Conservation (phyloP, 441 rosid genomes). For the Gossypium schwendimanii region DNA sequence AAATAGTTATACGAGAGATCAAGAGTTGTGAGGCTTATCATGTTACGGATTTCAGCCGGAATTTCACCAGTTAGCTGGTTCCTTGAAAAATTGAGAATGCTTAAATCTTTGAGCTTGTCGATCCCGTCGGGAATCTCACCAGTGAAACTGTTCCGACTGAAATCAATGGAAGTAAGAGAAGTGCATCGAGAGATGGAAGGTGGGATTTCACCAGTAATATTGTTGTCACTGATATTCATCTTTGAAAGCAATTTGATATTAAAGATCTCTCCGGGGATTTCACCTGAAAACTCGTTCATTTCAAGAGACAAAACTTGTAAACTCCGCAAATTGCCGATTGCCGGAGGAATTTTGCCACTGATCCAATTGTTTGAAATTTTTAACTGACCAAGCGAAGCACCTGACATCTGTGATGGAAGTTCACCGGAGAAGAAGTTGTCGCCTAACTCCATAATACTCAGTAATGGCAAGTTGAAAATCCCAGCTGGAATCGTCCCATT, state of each 20-base stretch:
- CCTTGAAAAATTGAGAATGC: slow-evolving; percentile 54
- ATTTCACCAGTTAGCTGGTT: slow-evolving; percentile 62
- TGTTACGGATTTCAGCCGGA: slow-evolving; percentile 49
- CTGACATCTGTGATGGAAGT: slow-evolving; percentile 59
- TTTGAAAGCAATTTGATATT: slow-evolving; percentile 34
- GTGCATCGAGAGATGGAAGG: slow-evolving; percentile 33
- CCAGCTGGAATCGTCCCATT: slow-evolving; percentile 67
- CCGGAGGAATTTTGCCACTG: slow-evolving; percentile 55
- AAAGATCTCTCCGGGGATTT: slow-evolving; percentile 48
- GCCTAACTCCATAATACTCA: slow-evolving; percentile 40
- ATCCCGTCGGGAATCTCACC: slow-evolving; percentile 58
- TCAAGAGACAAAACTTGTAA: slow-evolving; percentile 43
- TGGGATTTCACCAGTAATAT: slow-evolving; percentile 52
- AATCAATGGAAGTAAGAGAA: slow-evolving; percentile 51
- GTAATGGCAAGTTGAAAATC: slow-evolving; percentile 42
- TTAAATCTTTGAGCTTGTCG: slow-evolving; percentile 31
- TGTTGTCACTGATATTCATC: slow-evolving; percentile 48
- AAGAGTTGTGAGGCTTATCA: slow-evolving; percentile 65
- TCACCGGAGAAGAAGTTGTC: slow-evolving; percentile 70
- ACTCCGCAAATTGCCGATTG: slow-evolving; percentile 39
- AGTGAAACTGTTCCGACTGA: slow-evolving; percentile 47
- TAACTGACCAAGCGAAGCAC: slow-evolving; percentile 32
- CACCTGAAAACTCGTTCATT: slow-evolving; percentile 46
- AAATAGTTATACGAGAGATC: slow-evolving; percentile 68
- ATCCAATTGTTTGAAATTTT: slow-evolving; percentile 49